These are phyloP conservation scores for Debaryomyces sp. DNA, from an alignment of 1,139 yeast species.

Conservation along the genomic window DNA sequence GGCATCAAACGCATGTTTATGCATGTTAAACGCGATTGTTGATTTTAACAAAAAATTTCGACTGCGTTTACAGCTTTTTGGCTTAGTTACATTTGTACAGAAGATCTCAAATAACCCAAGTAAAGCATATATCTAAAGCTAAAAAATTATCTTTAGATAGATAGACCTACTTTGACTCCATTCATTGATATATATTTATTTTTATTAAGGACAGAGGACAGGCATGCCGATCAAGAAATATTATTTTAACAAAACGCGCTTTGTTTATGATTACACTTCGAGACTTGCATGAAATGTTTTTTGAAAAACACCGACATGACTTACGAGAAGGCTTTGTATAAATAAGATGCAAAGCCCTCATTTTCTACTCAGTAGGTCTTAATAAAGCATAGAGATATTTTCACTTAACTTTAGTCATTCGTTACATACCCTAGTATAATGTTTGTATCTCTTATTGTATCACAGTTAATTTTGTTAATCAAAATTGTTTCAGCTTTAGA, in stretches of 20 bases:
- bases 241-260: background rate
- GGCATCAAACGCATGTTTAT: background rate
- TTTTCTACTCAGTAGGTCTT: background rate
- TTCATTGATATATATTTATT: no score
- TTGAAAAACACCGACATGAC: background rate
- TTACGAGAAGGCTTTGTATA: background rate
- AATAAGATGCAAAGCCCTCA: background rate
- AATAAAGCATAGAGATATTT: background rate
- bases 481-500: constrained; percentile 14
- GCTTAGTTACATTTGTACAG: background rate
- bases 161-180: background rate
- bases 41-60: background rate
- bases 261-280: background rate
- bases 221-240: background rate
- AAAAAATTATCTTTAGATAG: no score
- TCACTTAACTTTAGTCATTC: background rate
- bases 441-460: background rate
- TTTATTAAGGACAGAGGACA: background rate
- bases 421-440: background rate
- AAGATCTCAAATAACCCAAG: no score
- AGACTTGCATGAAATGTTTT: background rate
- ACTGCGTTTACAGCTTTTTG: background rate
- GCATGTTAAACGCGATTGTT: background rate
- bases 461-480: background rate
- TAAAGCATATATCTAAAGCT: no score